These are phyloP conservation scores for Penicillium sp. DNA, from an alignment of 2,329 filamentous ascomycete genomes.

Conservation along the genomic window DNA sequence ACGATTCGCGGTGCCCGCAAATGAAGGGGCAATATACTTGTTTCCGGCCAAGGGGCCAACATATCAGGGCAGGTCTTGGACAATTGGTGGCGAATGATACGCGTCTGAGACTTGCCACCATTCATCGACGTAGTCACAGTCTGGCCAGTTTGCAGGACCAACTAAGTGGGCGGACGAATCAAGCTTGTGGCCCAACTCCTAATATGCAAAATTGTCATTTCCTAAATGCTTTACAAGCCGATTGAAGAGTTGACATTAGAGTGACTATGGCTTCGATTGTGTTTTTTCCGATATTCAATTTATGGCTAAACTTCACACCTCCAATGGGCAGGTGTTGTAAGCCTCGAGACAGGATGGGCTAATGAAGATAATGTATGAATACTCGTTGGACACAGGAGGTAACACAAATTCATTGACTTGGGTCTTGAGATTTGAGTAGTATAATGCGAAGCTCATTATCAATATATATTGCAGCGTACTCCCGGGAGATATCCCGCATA, in stretches of 20 bases:
- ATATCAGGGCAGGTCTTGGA: slow-evolving; percentile 57
- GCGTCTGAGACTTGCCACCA: slow-evolving; percentile 59
- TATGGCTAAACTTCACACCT: slow-evolving; percentile 61
- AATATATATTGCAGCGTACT: not conserved
- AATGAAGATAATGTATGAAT: slow-evolving; percentile 63
- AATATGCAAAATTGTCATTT: slow-evolving; percentile 57
- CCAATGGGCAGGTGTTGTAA: slow-evolving; percentile 57
- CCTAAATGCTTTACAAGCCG: slow-evolving; percentile 61
- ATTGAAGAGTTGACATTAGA: slow-evolving; percentile 57
- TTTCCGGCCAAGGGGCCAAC: slow-evolving; percentile 43
- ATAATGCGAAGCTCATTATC: slow-evolving; percentile 61
- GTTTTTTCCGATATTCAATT: slow-evolving; percentile 64
- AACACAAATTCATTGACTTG: slow-evolving; percentile 60
- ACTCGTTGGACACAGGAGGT: slow-evolving; percentile 57
- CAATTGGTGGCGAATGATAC: slow-evolving; percentile 53
- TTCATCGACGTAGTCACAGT: slow-evolving; percentile 59
- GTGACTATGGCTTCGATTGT: slow-evolving; percentile 56
- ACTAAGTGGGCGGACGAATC: slow-evolving; percentile 61
- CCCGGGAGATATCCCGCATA: slow-evolving; percentile 68
- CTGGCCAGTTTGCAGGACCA: slow-evolving; percentile 58
- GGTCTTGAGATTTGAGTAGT: slow-evolving; percentile 56
- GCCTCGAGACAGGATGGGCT: slow-evolving; percentile 67
- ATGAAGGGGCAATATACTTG: slow-evolving; percentile 62
- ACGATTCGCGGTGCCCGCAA: slow-evolving; percentile 57
- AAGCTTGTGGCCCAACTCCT: slow-evolving; percentile 69